These are phyloP conservation scores for Xanthoconium separans DNA, from an alignment of 1,284 basidiomycete genomes.

Conservation along the genomic window DNA sequence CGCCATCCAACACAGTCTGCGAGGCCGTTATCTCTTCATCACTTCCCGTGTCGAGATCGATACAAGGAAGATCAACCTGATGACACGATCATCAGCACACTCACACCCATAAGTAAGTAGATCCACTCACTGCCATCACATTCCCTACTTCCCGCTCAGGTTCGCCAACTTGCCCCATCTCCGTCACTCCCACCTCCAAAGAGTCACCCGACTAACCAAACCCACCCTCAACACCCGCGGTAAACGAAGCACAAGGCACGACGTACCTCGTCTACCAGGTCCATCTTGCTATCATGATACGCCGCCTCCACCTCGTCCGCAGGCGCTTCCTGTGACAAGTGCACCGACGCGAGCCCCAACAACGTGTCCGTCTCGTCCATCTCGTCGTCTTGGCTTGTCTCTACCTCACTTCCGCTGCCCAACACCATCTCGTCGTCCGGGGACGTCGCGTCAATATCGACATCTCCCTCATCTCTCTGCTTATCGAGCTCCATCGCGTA, in stretches of 20 bases:
- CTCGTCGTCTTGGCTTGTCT: not conserved
- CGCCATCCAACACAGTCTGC: not conserved
- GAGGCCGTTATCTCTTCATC: not conserved
- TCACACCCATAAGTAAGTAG: not conserved
- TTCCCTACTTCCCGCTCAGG: not conserved
- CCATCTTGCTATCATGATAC: not conserved
- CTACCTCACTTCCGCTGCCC: not conserved
- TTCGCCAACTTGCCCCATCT: not conserved
- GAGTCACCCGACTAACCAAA: not conserved
- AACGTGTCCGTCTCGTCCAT: slow-evolving; percentile 21
- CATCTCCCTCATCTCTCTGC: not conserved
- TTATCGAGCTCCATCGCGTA: not conserved
- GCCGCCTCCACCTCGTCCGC: not conserved
- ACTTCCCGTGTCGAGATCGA: not conserved
- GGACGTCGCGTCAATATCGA: not conserved
- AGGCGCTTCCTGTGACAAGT: slow-evolving; percentile 11
- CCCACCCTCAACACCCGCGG: slow-evolving; percentile 2
- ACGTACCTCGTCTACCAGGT: slow-evolving; percentile 13
- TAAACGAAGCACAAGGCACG: not conserved
- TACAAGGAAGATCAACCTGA: slow-evolving; percentile 4
- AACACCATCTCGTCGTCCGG: not conserved
- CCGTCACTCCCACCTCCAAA: not conserved
- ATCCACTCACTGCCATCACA: slow-evolving; percentile 12
- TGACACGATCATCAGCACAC: not conserved
- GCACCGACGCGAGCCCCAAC: slow-evolving; percentile 28